Evolutionary conservation across 1,139 yeast species (phyloP), one percentile per base, ranked within the genome.

Genomic region (Sugiyamaella paludigena): DNA sequence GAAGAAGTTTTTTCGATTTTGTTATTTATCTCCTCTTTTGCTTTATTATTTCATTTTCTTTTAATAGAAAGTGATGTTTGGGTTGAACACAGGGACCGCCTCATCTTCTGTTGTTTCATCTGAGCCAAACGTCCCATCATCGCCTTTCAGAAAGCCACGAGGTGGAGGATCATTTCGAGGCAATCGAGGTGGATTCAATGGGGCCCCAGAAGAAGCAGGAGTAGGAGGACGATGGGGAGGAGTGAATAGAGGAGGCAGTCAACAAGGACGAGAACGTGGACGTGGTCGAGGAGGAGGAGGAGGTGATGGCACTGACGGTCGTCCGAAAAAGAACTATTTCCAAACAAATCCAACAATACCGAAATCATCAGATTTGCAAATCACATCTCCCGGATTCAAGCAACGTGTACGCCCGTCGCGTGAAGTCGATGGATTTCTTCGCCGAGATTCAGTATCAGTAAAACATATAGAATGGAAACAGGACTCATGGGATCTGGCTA

Each of bases 401-500:
- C 51, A 41, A 10, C 29, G 51, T 9, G n/a, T 26, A 11, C 31
- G 45, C 8, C 34, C 42, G 5, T 13, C 31, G 5, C 43, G 47
- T 9, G 26, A 31, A 27, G 34, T 36, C 2, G 46, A 45, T 1
- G 28, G 40, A 28, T 48, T 35, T 26, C 37, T 48, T 11, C 26
- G 19, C 4, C 32, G 32, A 4, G 34, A 36, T 3, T 32, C 40
- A 2, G 42, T 37, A 7, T 39, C 49, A 2, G 40, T 42, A 11
- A 42, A 42, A 11, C 43, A 38, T 2, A 12, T 49, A 8, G 29
- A 41, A 9, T 49, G 47, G 47, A 37, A 43, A n/a, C 52, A 44
- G 9, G 68, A 69, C 49, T 47, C 53, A 4, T 82, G 86, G 86
- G 87, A 82, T 55, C 57, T 65, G n/a, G 61, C 68, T 11, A 83